Evolutionary conservation across 2,329 filamentous ascomycete species (phyloP).

Genomic region (Passalora sequoiae): DNA sequence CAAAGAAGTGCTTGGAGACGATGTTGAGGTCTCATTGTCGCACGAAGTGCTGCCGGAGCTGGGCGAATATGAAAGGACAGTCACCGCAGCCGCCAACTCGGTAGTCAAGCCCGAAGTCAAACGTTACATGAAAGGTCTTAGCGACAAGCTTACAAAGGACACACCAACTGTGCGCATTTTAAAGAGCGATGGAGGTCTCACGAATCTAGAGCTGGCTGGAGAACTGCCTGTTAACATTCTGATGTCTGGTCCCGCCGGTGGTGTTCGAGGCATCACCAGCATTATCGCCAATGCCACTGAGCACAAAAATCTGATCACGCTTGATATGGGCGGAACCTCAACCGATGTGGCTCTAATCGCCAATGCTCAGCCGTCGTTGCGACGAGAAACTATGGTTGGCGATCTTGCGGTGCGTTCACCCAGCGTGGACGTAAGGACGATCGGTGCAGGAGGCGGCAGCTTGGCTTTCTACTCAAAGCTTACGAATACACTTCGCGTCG

Average conservation of each 20-base stretch:
- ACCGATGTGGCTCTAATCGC: slow-evolving; percentile 27
- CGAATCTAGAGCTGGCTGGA: slow-evolving; percentile 23
- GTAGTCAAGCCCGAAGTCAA: slow-evolving; percentile 29
- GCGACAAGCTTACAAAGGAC: slow-evolving; percentile 23
- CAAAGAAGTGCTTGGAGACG: slow-evolving; percentile 24
- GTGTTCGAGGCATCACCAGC: slow-evolving; percentile 25
- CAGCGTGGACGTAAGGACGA: slow-evolving; percentile 25
- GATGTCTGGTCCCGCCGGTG: slow-evolving; percentile 28
- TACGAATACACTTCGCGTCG: slow-evolving; percentile 26
- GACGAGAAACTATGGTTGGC: slow-evolving; percentile 27
- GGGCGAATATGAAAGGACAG: slow-evolving; percentile 27
- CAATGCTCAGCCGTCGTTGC: slow-evolving; percentile 22
- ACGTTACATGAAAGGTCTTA: slow-evolving; percentile 23
- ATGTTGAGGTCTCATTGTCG: slow-evolving; percentile 25
- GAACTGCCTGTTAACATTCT: slow-evolving; percentile 26
- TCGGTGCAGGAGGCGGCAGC: slow-evolving; percentile 26
- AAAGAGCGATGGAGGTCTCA: slow-evolving; percentile 27
- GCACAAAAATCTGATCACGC: slow-evolving; percentile 27
- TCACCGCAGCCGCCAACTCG: slow-evolving; percentile 25
- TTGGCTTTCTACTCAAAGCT: slow-evolving; percentile 25
- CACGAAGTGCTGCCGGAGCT: slow-evolving; percentile 26
- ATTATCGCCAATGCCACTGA: slow-evolving; percentile 26
- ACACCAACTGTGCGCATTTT: slow-evolving; percentile 24
- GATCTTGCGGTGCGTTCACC: slow-evolving; percentile 26
- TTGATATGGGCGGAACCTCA: slow-evolving; percentile 27